phyloP scores from a whole-genome alignment of 768 basidiomycete genomes.

The Sporobolomyces pararoseus region DNA sequence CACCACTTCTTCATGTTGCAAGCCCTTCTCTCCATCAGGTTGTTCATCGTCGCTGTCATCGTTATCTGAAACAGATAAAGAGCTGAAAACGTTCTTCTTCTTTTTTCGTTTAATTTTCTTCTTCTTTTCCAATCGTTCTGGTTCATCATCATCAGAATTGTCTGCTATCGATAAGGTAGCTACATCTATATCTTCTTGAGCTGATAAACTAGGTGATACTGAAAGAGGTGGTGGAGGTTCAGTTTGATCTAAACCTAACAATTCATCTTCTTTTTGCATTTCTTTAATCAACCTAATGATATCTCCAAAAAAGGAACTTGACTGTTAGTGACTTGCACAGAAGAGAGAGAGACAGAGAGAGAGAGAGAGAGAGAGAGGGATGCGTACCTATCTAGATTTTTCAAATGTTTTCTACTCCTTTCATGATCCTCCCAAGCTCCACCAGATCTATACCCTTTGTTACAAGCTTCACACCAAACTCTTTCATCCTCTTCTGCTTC shows the following conservation, averaged over 20 bases:
- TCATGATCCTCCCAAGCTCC: constrained; percentile 96
- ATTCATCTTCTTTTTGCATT: constrained; percentile 71
- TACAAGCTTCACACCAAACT: constrained; percentile 93
- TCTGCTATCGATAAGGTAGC: not conserved
- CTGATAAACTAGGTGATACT: not conserved
- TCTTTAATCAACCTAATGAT: constrained; percentile 59
- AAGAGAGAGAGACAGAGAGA: too few relatives aligned
- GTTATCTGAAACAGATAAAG: not conserved
- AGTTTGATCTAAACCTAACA: constrained; percentile 55
- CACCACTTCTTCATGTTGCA: too few relatives aligned
- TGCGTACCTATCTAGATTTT: constrained; percentile 67
- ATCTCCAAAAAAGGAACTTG: not conserved
- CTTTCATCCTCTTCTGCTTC: constrained; percentile 53
- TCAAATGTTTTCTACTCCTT: constrained; percentile 86
- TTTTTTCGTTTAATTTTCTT: constrained; percentile 15
- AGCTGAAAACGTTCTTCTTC: constrained; percentile 24
- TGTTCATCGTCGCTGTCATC: constrained; percentile 21
- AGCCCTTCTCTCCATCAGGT: too few relatives aligned
- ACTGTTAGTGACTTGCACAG: too few relatives aligned
- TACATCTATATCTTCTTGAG: not conserved
- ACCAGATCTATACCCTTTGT: constrained; percentile 82
- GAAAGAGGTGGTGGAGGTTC: constrained; percentile 14
- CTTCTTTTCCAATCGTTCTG: not conserved
- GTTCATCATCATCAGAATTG: too few relatives aligned
- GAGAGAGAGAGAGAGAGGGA: not conserved